These are phyloP conservation scores for Salix koriyanagi DNA, from an alignment of 345 rosid genomes.

Conservation along the genomic window DNA sequence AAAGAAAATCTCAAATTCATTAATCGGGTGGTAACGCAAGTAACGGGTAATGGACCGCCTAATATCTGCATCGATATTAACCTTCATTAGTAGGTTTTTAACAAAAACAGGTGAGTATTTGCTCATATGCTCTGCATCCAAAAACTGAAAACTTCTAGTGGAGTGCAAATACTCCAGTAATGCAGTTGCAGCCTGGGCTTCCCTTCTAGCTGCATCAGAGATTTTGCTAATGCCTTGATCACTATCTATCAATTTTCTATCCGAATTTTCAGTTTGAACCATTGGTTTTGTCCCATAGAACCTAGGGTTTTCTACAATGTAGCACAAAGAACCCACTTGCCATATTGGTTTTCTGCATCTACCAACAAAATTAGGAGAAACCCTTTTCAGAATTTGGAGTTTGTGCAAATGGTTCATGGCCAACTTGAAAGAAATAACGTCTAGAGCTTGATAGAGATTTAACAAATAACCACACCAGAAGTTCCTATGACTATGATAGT, in stretches of 20 bases:
- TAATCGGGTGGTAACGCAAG: slow-evolving; percentile 67
- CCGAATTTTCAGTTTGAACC: slow-evolving; percentile 1
- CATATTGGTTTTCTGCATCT: slow-evolving; percentile 24
- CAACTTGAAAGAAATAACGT: neutral
- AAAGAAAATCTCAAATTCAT: slow-evolving; percentile 83
- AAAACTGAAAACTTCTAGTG: slow-evolving; percentile 53
- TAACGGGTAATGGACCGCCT: slow-evolving; percentile 37
- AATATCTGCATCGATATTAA: slow-evolving; percentile 31
- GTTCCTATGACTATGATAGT: neutral
- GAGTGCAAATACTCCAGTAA: slow-evolving; percentile 61
- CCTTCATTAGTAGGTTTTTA: slow-evolving; percentile 33
- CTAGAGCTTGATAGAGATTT: neutral
- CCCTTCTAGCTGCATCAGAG: slow-evolving; percentile 29
- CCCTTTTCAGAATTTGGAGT: slow-evolving; percentile 47
- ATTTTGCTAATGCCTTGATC: slow-evolving; percentile 18
- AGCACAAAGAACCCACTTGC: slow-evolving; percentile 16
- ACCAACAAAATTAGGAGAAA: slow-evolving; percentile 25
- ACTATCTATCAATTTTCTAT: slow-evolving; percentile 1
- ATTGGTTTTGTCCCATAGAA: slow-evolving; percentile 29
- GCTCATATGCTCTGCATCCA: slow-evolving; percentile 67
- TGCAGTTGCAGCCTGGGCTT: slow-evolving; percentile 65
- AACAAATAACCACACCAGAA: too few relatives aligned
- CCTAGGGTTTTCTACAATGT: slow-evolving; percentile 36
- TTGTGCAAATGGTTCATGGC: slow-evolving; percentile 39
- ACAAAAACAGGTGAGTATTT: slow-evolving; percentile 57